Conservation (phyloP, 345 rosid species). For the Dipteronia sinensis region DNA sequence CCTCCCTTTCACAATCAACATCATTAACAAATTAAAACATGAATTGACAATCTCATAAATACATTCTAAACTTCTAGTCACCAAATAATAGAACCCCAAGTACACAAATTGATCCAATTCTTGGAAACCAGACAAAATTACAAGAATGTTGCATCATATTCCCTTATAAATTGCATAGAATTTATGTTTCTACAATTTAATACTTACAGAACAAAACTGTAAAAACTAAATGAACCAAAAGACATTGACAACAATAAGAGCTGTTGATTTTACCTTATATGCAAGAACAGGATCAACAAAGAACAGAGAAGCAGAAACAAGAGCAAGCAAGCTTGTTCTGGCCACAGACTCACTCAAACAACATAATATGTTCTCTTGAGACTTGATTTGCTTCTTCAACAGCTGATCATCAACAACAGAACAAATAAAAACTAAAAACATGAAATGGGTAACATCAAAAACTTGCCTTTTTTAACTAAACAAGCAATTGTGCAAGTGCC, state of each 20-base stretch:
- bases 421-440: neutral
- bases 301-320: constrained; percentile 67
- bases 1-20: constrained; percentile 68
- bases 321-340: constrained; percentile 55
- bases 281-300: constrained; percentile 86
- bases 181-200: neutral
- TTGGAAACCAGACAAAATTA: neutral
- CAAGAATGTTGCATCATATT: neutral
- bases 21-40: neutral
- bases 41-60: neutral
- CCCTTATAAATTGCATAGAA: neutral
- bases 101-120: neutral
- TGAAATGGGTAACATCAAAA: neutral
- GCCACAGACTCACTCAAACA: constrained; percentile 42
- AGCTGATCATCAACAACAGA: constrained; percentile 15
- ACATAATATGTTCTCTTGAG: constrained; percentile 29
- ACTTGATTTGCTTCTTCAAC: constrained; percentile 22
- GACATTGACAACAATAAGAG: neutral
- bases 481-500: neutral
- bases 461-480: neutral
- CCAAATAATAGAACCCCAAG: neutral
- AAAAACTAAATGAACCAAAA: neutral
- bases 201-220: neutral
- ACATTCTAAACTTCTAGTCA: neutral
- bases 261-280: constrained; percentile 48